Evolutionary conservation across 306 rosid genomes (phyloP).

Genomic region (Vigna nakashimae): DNA sequence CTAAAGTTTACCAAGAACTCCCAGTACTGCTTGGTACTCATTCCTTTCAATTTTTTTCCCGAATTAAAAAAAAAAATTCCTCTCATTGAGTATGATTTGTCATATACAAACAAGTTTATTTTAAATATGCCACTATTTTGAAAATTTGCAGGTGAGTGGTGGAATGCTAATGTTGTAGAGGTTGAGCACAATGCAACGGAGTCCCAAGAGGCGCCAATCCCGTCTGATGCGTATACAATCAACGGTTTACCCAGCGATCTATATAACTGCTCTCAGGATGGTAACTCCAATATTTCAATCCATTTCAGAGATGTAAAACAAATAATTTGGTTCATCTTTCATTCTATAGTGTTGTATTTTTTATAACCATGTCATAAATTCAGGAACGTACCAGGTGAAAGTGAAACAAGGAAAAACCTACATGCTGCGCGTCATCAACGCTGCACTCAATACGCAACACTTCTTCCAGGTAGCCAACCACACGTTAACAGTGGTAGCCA

Average conservation of each 20-base stretch:
- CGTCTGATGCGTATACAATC: slow-evolving; percentile 64
- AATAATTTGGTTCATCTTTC: no score
- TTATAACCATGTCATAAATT: not conserved
- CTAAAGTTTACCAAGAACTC: slow-evolving; percentile 53
- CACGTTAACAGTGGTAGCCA: slow-evolving; percentile 63
- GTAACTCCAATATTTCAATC: slow-evolving; percentile 33
- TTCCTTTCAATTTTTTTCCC: no score
- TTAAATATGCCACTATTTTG: no score
- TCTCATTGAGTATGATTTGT: no score
- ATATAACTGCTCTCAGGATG: slow-evolving; percentile 56
- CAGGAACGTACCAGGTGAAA: slow-evolving; percentile 39
- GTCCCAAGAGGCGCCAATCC: not conserved
- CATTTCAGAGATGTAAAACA: no score
- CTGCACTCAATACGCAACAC: slow-evolving; percentile 67
- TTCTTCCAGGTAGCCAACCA: slow-evolving; percentile 75
- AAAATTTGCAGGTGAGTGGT: slow-evolving; percentile 70
- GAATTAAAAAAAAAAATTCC: no score
- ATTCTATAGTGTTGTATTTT: no score
- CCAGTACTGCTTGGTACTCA: slow-evolving; percentile 60
- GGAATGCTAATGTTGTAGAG: slow-evolving; percentile 61
- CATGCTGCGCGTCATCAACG: slow-evolving; percentile 63
- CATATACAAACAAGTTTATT: no score
- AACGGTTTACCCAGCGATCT: slow-evolving; percentile 73
- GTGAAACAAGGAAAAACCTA: slow-evolving; percentile 64
- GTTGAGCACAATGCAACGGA: slow-evolving; percentile 44